These are phyloP conservation scores for Beauveria medogensis DNA, from an alignment of 2,329 filamentous ascomycete genomes.

Conservation along the genomic window DNA sequence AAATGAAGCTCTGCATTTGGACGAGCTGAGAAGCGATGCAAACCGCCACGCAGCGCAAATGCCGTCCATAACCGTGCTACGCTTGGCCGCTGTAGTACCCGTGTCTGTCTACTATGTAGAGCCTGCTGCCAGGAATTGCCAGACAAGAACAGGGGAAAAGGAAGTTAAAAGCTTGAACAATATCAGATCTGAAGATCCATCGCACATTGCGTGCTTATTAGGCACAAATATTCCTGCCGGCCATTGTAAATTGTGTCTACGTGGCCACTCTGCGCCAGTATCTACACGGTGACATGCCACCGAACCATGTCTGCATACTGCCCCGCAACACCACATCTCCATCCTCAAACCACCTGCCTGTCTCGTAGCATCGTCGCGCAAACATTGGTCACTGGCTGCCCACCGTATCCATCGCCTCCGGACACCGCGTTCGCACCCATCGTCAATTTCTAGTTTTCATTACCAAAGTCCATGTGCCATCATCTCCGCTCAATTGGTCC, in stretches of 20 bases:
- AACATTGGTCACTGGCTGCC: conserved; percentile 1
- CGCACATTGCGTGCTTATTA: no score
- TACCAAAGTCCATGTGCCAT: neutral
- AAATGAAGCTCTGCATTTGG: neutral
- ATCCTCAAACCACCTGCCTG: conserved; percentile 2
- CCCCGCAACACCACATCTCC: conserved; percentile 3
- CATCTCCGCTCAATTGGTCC: neutral
- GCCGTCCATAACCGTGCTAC: neutral
- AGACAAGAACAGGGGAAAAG: neutral
- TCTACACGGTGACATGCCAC: neutral
- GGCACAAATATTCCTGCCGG: neutral
- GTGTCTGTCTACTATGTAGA: neutral
- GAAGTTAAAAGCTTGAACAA: no score
- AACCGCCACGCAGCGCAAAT: neutral
- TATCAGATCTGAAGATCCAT: no score
- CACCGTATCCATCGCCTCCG: neutral
- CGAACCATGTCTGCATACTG: neutral
- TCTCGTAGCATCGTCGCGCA: neutral
- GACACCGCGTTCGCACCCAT: neutral
- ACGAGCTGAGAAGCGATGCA: neutral
- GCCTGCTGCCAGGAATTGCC: neutral
- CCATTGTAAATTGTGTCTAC: neutral
- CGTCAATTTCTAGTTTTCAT: conserved; percentile 4
- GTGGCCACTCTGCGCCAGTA: no score
- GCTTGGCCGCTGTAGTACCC: neutral